Percentiles rank a stretch among this genome's conserved stretches.
Conservation (phyloP, 805 yeast genomes). For the Wickerhamomyces ciferrii region DNA sequence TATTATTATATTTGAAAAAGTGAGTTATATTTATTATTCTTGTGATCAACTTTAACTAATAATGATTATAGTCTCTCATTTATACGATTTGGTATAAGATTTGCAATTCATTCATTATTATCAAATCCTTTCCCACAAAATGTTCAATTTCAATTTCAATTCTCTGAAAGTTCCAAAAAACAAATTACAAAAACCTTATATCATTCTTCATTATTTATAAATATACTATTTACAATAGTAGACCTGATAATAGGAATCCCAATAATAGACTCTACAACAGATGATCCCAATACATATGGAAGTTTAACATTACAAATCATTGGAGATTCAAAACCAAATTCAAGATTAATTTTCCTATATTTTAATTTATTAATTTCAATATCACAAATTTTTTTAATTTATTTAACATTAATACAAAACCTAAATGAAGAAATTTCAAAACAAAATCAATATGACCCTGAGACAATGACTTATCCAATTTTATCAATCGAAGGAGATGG, state of each 20-base stretch:
- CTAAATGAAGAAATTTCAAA: constrained; percentile 19
- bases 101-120: constrained; percentile 31
- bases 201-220: constrained; percentile 17
- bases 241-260: constrained; percentile 31
- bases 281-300: constrained; percentile 29
- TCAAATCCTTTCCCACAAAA: constrained; percentile 36
- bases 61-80: constrained; percentile 15
- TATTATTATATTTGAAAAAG: constrained; percentile 18
- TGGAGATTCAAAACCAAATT: constrained; percentile 36
- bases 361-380: constrained; percentile 26
- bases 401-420: constrained; percentile 27
- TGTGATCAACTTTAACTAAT: constrained; percentile 2
- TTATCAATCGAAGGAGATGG: constrained; percentile 33
- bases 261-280: constrained; percentile 5
- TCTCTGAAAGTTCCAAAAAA: constrained; percentile 15
- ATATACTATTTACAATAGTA: constrained; percentile 23
- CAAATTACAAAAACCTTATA: constrained; percentile 27
- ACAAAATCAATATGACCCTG: constrained; percentile 23
- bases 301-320: constrained; percentile 36
- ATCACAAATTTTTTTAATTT: constrained; percentile 24
- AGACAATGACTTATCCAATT: constrained; percentile 13
- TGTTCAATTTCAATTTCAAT: constrained; percentile 18
- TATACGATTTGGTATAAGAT: constrained; percentile 25
- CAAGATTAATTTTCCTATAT: constrained; percentile 18
- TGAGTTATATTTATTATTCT: constrained; percentile 3